A percentile compares a stretch with the other conserved stretches of the same genome.
These are phyloP conservation scores for Tricladium varicosporioides DNA, from an alignment of 2,329 filamentous ascomycete species.

Conservation along the genomic window DNA sequence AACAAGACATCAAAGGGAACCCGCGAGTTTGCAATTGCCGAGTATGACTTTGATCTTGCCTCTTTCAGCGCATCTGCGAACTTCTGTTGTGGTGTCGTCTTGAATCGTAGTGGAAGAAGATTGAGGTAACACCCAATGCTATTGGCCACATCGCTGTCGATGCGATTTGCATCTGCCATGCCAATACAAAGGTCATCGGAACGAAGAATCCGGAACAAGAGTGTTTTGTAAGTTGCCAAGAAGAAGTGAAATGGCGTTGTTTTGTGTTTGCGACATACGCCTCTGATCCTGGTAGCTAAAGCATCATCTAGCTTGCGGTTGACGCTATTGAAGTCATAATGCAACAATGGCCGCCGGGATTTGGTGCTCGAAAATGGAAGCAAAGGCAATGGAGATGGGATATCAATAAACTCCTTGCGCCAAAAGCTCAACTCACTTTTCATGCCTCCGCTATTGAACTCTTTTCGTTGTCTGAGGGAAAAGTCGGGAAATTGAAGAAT, in stretches of 20 bases:
- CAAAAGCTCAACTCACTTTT: slow-evolving; percentile 37
- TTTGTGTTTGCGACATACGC: slow-evolving; percentile 20
- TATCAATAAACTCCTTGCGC: slow-evolving; percentile 27
- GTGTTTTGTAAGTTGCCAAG: slow-evolving; percentile 37
- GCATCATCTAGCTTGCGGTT: not conserved
- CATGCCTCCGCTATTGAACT: slow-evolving; percentile 31
- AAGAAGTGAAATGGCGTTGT: slow-evolving; percentile 46
- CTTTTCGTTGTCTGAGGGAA: slow-evolving; percentile 32
- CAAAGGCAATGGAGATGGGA: slow-evolving; percentile 34
- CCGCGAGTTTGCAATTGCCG: slow-evolving; percentile 41
- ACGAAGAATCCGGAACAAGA: slow-evolving; percentile 18
- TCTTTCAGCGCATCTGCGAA: slow-evolving; percentile 25
- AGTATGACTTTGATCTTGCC: slow-evolving; percentile 31
- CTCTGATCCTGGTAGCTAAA: slow-evolving; percentile 1
- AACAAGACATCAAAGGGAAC: slow-evolving; percentile 51
- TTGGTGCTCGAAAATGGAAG: slow-evolving; percentile 2
- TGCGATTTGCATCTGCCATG: slow-evolving; percentile 44
- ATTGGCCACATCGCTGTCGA: slow-evolving; percentile 30
- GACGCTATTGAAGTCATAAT: slow-evolving; percentile 1
- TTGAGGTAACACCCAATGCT: slow-evolving; percentile 40
- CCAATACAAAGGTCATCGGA: slow-evolving; percentile 39
- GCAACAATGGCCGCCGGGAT: not conserved
- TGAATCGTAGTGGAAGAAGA: slow-evolving; percentile 19
- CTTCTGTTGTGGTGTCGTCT: slow-evolving; percentile 6
- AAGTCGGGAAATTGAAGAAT: slow-evolving; percentile 39